Base-by-base conservation (phyloP, 2,329 filamentous ascomycete species). In the Diaporthe ampelina region DNA sequence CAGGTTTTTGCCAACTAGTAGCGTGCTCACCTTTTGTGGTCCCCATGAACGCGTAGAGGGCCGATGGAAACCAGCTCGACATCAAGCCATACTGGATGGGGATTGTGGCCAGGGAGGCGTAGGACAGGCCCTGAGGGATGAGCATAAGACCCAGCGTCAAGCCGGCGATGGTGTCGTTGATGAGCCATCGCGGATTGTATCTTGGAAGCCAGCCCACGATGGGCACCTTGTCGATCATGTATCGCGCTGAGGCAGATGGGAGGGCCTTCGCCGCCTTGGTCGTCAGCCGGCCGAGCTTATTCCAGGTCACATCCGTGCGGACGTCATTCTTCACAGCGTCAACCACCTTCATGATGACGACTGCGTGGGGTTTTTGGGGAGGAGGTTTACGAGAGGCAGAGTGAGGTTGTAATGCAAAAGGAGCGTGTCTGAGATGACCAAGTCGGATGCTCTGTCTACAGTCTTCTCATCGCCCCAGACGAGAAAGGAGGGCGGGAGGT, bases 201-300 rank as follows among this genome's bases (percentile, higher is more conserved):
- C 85, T 85, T 15, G 91, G 90, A 0, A 93, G 84, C 91, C 91
- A 93, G 67, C 89, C 87, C 11, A 90, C 81, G 56, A 92, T 88
- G 1, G 91, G 91, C 4, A 91, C 83, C 79, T 92, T 93, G 75
- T 91, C 89, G 45, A 87, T 75, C 9, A 90, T 81, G 77, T 93
- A 93, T 67, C 90, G 86, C 7, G 81, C 84, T 1, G 89, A 83
- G 11, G 86, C 88, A 3, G 86, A 86, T 0, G 91, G 90, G 0
- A 91, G 76, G n/a, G 81, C 81, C 43, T 75, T 76, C 11, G 80
- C 80, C n/a, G 81, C 79, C 8, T 76, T 75, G 43, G 73, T 76
- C 57, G 81, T 77, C 24, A 84, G 81, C 3, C 80, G 78, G 35
- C 79, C 79, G 8, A 79, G 80, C 65, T 81, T 79, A 32, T 81